Evolutionary conservation across 2,329 filamentous ascomycete genomes (phyloP).

Genomic region (Aspergillus sp.): DNA sequence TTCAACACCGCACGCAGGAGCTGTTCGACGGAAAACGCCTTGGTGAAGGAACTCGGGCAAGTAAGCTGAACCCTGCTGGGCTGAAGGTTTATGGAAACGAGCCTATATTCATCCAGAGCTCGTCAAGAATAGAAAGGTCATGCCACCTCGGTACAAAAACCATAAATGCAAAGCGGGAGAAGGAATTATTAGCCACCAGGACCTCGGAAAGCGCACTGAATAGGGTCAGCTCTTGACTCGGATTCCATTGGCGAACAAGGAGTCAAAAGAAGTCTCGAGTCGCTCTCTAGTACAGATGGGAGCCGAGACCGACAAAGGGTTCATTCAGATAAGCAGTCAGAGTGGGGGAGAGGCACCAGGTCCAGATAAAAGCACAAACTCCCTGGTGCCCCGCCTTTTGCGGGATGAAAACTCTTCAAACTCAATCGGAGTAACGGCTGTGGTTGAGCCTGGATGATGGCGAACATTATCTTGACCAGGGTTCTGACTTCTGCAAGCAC

Average conservation of each 20-base stretch:
- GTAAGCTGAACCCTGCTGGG: constrained; percentile 3
- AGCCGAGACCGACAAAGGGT: background rate
- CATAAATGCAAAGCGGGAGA: constrained; percentile 11
- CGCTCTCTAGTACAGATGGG: background rate
- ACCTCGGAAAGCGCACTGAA: background rate
- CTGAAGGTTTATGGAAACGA: constrained; percentile 14
- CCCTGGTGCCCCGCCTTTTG: background rate
- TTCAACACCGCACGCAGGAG: constrained; percentile 38
- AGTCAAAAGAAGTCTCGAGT: background rate
- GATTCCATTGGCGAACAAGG: background rate
- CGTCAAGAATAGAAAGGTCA: background rate
- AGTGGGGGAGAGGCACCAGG: background rate
- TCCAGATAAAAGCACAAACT: background rate
- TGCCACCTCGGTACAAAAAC: constrained; percentile 13
- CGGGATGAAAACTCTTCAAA: constrained; percentile 7
- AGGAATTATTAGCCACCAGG: constrained; percentile 13
- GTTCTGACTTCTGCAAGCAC: background rate
- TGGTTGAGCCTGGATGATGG: too few relatives aligned
- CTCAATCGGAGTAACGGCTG: background rate
- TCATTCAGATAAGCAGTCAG: background rate
- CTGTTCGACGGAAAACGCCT: constrained; percentile 18
- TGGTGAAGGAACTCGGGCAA: background rate
- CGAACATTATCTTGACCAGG: background rate
- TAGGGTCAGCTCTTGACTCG: background rate
- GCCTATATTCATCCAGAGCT: constrained; percentile 9